Evolutionary conservation across 1,284 basidiomycete species (phyloP).

Genomic region (Sanghuangporus baumii): DNA sequence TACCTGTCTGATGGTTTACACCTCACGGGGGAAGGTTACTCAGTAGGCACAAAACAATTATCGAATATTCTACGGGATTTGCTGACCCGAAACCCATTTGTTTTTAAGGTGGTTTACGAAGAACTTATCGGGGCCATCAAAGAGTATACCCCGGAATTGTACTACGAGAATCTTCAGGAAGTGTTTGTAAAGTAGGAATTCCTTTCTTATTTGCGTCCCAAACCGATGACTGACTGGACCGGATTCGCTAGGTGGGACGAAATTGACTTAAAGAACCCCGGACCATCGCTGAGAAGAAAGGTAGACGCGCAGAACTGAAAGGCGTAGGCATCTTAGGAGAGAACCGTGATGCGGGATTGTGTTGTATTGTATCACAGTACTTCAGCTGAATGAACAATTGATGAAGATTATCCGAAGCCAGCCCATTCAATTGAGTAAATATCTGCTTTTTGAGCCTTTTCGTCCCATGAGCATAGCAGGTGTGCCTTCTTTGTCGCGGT

Average conservation of each 20-base stretch:
- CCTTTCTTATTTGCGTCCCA: neutral
- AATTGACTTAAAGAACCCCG: slow-evolving; percentile 32
- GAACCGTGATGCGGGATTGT: neutral
- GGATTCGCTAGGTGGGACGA: slow-evolving; percentile 33
- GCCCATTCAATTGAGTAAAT: slow-evolving; percentile 91
- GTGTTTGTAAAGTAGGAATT: slow-evolving; percentile 48
- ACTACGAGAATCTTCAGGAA: slow-evolving; percentile 49
- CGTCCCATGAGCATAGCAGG: slow-evolving; percentile 84
- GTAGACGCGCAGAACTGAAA: neutral
- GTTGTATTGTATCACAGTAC: neutral
- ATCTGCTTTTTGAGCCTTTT: slow-evolving; percentile 57
- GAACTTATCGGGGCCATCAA: slow-evolving; percentile 53
- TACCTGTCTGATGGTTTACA: slow-evolving; percentile 75
- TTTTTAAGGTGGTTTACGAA: slow-evolving; percentile 59
- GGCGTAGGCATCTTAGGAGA: neutral
- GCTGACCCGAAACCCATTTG: neutral
- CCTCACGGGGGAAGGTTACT: slow-evolving; percentile 65
- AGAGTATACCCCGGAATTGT: slow-evolving; percentile 60
- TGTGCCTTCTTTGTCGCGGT: slow-evolving; percentile 98
- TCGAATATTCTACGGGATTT: neutral
- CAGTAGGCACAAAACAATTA: slow-evolving; percentile 24
- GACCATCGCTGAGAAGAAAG: slow-evolving; percentile 25
- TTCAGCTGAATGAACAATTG: neutral
- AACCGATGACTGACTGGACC: slow-evolving; percentile 11
- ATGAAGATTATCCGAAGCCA: slow-evolving; percentile 65